Evolutionary conservation across 345 rosid species (phyloP), one percentile per base, ranked within the genome.

Genomic region (Aegle marmelos): DNA sequence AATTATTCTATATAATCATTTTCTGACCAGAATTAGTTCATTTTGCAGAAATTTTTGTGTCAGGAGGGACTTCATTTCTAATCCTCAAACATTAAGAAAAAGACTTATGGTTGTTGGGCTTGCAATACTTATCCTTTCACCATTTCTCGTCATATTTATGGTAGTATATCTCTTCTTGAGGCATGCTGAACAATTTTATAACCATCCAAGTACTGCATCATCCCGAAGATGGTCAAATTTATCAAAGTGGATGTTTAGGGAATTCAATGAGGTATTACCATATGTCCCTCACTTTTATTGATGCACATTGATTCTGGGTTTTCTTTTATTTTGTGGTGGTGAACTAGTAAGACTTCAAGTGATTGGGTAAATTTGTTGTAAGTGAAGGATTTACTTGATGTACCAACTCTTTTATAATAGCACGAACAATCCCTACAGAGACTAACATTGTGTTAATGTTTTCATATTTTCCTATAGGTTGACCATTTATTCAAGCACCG

Each of bases 401-500:
- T 59, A 36, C 66, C 41, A 2, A 36, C 22, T 14, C 39, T 24
- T 24, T 33, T 22, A 28, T 39, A 24, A 17, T 33, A 4, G 4
- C 16, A 21, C 1, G 4, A 54, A 34, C 33, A 56, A 67, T 56
- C 36, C 19, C 27, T 11, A 36, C 66, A 6, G 41, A 62, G 45
- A 11, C 17, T 70, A 24, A 27, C 36, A n/a, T 75, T 79, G 71
- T 77, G 67, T 27, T 72, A 16, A 69, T 72, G 60, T 6, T 64
- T 61, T 72, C 34, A 64, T 78, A 45, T 79, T 74, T 33, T 74
- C 53, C 82, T 74, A 57, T 88, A 94, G 99, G 99, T 93, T 76
- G 99, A 97, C 78, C 98, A 97, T 91, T 86, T 97, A 85, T 97
- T 97, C 92, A 93, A 88, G 93, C 99, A 94, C 79, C 93, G 98